Evolutionary conservation across 768 basidiomycete species (phyloP), one percentile per base, ranked within the genome.

Genomic region (Leucocoprinus leucothites): DNA sequence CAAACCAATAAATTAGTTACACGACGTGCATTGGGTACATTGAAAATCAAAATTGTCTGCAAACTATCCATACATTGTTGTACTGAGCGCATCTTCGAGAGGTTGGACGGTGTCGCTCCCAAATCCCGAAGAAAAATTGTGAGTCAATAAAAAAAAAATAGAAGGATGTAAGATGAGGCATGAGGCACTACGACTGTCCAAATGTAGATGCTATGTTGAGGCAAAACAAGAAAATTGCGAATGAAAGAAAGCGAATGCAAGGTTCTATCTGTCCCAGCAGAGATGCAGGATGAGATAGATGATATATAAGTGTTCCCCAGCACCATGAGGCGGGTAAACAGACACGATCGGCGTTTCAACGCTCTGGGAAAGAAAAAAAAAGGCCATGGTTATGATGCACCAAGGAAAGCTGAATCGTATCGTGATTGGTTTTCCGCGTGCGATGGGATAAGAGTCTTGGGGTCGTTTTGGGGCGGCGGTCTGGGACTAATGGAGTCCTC

Each of bases 1-100:
- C 46, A 25, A 41, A 35, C 54, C 54, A 56, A 49, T 42, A 48
- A 49, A 21, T 43, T 35, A 48, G 18, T 40, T 56, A 56, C 53
- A 55, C 47, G 47, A 49, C 35, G 16, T 31, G 42, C 9, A n/a
- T n/a, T 6, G 21, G 9, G 51, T 11, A 28, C 19, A 41, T 18
- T 46, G 22, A 5, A 35, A 26, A 43, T 11, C 19, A 18, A n/a
- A 44, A 48, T 41, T 48, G 43, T 28, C 19, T 34, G 16, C n/a
- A 14, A n/a, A 21, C 1, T 48, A 45, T 45, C 34, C 41, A 13
- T 43, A 34, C 24, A 51, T 28, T 42, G 19, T 42, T 24, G n/a
- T 34, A 22, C 19, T 38, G 14, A 31, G 13, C 26, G 16, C 18
- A 22, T 28, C 19, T 4, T 18, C n/a, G 21, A 18, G 42, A 24